Base-by-base conservation (phyloP, 2,329 filamentous ascomycete genomes). In the Pseudogymnoascus pannorum region DNA sequence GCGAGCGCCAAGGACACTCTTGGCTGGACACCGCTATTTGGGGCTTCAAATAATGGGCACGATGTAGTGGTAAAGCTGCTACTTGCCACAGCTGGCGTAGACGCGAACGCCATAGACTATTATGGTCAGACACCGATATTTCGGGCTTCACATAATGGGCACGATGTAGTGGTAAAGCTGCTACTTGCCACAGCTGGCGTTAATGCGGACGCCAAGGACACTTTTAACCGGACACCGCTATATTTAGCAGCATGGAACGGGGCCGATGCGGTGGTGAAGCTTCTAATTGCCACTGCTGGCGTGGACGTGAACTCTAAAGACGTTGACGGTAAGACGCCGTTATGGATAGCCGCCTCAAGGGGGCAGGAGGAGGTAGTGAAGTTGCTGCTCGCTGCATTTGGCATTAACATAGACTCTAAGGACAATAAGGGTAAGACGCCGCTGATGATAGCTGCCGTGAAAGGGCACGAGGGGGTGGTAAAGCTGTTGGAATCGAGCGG, bases 291-390 rank as follows among this genome's bases (percentile, higher is more conserved):
- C 14, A 29, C 51, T 9, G 60, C 22, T 9, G 59, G 40, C 12
- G 60, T 51, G 11, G 61, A 64, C 3, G 11, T 58, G 4, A 33
- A 65, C 8, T 6, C 36, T 6, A 62, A 36, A 35, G 26, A 60
- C 44, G 31, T 4, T 18, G 3, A 71, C 29, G 72, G 69, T 1
- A 65, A 67, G n/a, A 72, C 72, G 2, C 69, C 69, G 5, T 61
- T 75, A 16, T 69, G 69, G 70, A 3, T 68, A 69, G 64, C 60
- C 24, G 24, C 62, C 16, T 4, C 0, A 5, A 24, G 31, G 8
- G 72, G 72, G 1, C 63, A 73, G 11, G 66, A 69, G 1, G 67
- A 68, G 4, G 72, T 74, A 64, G 66, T 70, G 4, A 64, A 72
- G 24, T 48, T 63, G 26, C 38, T 63, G 12, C 51, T 61, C 7